Percentiles rank a stretch among this genome's conserved stretches.
These are phyloP conservation scores for Syncephalastrum sp. DNA, from an alignment of 371 early-diverging fungal genomes.

Conservation along the genomic window DNA sequence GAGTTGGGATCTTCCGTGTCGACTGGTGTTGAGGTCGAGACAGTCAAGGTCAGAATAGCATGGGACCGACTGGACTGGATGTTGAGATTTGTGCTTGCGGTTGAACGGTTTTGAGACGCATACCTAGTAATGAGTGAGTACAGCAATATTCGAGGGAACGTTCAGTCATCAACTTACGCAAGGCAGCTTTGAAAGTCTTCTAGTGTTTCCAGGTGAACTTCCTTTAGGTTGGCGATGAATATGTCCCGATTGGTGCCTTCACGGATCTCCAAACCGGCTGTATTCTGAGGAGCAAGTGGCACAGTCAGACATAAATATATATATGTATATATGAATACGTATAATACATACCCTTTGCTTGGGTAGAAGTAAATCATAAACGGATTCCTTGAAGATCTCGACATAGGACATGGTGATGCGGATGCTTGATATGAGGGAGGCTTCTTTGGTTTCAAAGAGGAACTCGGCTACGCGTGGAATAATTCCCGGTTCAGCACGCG, in stretches of 20 bases:
- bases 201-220: slow-evolving; percentile 31
- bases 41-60: slow-evolving; percentile 51
- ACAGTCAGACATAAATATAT: neutral
- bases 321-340: slow-evolving; percentile 1
- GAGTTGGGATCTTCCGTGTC: neutral
- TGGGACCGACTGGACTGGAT: slow-evolving; percentile 63
- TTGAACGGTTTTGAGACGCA: slow-evolving; percentile 56
- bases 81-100: slow-evolving; percentile 71
- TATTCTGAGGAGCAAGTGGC: too few species aligned
- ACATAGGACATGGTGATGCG: slow-evolving; percentile 53
- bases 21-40: slow-evolving; percentile 18
- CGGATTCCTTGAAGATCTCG: slow-evolving; percentile 67
- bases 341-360: slow-evolving; percentile 26
- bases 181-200: slow-evolving; percentile 54
- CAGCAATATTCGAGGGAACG: too few species aligned
- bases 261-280: slow-evolving; percentile 43
- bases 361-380: slow-evolving; percentile 56
- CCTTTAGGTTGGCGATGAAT: slow-evolving; percentile 56
- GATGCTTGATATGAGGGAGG: slow-evolving; percentile 7
- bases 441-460: slow-evolving; percentile 23
- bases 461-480: slow-evolving; percentile 50
- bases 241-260: slow-evolving; percentile 52
- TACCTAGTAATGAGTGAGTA: slow-evolving; percentile 3
- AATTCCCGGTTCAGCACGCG: slow-evolving; percentile 50
- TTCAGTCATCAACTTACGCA: slow-evolving; percentile 12